Evolutionary conservation across 225 moss, liverwort and hornwort genomes (phyloP).

Genomic region (Marchantia polymorpha): DNA sequence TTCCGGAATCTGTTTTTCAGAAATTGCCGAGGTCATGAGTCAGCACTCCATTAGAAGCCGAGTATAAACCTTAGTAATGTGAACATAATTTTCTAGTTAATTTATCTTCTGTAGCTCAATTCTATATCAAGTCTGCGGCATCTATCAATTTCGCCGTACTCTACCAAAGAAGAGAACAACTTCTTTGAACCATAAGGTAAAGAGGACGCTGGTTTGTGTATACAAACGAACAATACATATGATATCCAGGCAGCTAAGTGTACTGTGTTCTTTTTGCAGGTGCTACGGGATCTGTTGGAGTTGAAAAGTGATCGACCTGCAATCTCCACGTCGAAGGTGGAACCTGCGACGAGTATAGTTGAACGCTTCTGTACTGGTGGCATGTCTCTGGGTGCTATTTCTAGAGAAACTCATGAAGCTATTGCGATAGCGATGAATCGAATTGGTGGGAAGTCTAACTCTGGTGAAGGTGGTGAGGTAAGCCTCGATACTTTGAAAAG

Average conservation of each 20-base stretch:
- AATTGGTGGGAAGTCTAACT: constrained; percentile 96
- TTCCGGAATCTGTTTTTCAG: too few species aligned
- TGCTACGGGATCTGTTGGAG: constrained; percentile 86
- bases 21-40: too few species aligned
- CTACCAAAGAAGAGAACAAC: too few species aligned
- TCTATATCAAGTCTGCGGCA: too few species aligned
- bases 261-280: constrained; percentile 35
- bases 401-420: constrained; percentile 92
- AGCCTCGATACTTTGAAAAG: background rate
- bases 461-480: constrained; percentile 98
- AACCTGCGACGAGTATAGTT: constrained; percentile 59
- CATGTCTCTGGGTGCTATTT: constrained; percentile 96
- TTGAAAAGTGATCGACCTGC: constrained; percentile 57
- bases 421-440: constrained; percentile 98
- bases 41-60: too few species aligned
- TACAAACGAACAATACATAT: too few species aligned
- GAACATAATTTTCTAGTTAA: too few species aligned
- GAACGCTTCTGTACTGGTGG: constrained; percentile 96
- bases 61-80: too few species aligned
- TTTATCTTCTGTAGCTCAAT: too few species aligned
- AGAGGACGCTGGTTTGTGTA: too few species aligned
- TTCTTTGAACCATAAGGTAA: too few species aligned
- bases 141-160: too few species aligned
- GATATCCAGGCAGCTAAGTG: background rate
- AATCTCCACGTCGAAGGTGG: constrained; percentile 62